Base-by-base conservation (phyloP, 2,329 filamentous ascomycete genomes). In the Furcasterigmium furcatum region DNA sequence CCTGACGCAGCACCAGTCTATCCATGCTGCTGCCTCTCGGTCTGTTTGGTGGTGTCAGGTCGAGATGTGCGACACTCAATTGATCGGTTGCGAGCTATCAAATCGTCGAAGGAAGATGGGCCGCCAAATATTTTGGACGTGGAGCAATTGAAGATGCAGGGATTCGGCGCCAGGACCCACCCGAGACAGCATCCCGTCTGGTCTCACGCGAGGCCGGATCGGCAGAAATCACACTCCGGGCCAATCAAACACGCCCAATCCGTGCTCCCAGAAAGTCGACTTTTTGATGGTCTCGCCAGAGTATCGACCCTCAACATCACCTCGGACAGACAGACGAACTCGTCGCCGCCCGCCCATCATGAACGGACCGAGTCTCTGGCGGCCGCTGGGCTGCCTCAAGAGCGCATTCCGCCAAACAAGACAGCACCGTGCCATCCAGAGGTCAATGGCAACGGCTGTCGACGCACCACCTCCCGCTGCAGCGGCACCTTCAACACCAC, bases 341-440 rank as follows among this genome's bases (percentile, higher is more conserved):
- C 27, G 14, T 13, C 30, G 16, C 13, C 27, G 16, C 10, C 38
- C 48, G 49, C 46, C 49, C 58, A 68, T 58, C 52, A 80, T 76
- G 73, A 90, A 88, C 76, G 74, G 79, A 54, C 73, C 79, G 53
- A 67, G 77, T 49, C 59, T 76, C 59, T 68, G 79, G 68, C 82
- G 86, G 79, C 85, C 87, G 51, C 67, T 88, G 60, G 80, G 81
- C 74, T 85, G 82, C 67, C 80, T 88, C 62, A 88, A 87, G 67
- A 72, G 79, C 24, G 69, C 80, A 30, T 61, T 89, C 56, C 74
- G 84, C 52, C 75, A 79, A 59, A 67, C 76, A 39, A 72, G 80
- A 51, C 75, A 75, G 50, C 76, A 79, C 46, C 68, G 61, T 38
- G 52, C 60, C 13, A 54, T 66, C 34, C 55, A 60, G 46, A 65